Evolutionary conservation across 441 rosid species (phyloP).

Genomic region (Rhodomyrtus psidioides): DNA sequence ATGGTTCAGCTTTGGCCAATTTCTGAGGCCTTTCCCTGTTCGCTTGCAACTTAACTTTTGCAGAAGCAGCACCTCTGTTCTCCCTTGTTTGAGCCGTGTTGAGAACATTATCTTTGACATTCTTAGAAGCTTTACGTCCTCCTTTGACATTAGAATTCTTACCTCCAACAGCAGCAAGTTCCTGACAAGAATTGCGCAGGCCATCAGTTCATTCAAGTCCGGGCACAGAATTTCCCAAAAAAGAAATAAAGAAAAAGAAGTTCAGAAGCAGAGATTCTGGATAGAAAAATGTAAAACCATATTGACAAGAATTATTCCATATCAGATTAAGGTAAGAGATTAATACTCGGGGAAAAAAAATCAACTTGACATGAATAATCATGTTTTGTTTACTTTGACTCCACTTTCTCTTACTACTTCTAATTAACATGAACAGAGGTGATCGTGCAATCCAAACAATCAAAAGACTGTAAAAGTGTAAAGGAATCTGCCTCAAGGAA

Average conservation of each 20-base stretch:
- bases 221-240: neutral
- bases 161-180: slow-evolving; percentile 75
- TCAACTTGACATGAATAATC: neutral
- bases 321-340: neutral
- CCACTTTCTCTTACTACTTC: neutral
- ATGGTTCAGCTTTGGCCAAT: slow-evolving; percentile 55
- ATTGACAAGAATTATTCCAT: neutral
- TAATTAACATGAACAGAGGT: neutral
- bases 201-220: neutral
- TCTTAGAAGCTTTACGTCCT: slow-evolving; percentile 68
- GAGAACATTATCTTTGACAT: slow-evolving; percentile 42
- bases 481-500: neutral
- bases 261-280: neutral
- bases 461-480: neutral
- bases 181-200: slow-evolving; percentile 30
- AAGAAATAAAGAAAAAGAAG: neutral
- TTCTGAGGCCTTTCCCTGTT: slow-evolving; percentile 48
- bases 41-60: slow-evolving; percentile 23
- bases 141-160: slow-evolving; percentile 52
- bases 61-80: slow-evolving; percentile 44
- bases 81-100: slow-evolving; percentile 36
- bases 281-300: neutral
- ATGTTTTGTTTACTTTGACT: neutral
- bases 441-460: neutral
- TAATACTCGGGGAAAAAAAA: neutral